Evolutionary conservation across 1,284 basidiomycete species (phyloP).

Genomic region (Fomitopsis betulina): DNA sequence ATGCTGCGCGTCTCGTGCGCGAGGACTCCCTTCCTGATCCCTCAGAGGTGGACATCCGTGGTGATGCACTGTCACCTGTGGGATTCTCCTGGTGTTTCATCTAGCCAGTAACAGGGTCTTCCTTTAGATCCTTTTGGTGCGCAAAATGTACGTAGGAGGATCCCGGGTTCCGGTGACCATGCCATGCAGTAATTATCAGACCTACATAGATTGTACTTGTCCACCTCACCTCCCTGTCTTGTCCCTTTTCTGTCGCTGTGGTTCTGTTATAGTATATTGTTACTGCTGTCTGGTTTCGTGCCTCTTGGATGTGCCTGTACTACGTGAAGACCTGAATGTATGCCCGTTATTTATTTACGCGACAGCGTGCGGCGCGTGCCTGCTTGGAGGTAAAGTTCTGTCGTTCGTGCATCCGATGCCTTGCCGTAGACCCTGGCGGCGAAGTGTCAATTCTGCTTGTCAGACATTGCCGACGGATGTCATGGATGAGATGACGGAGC

Average conservation of each 20-base stretch:
- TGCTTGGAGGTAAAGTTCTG: neutral
- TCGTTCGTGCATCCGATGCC: neutral
- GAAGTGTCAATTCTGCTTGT: neutral
- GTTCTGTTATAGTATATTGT: neutral
- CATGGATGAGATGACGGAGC: neutral
- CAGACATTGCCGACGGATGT: too few relatives aligned
- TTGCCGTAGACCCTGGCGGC: neutral
- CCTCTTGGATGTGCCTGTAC: neutral
- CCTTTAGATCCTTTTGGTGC: constrained; percentile 2
- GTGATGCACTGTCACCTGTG: neutral
- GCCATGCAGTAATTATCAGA: neutral
- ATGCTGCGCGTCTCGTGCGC: neutral
- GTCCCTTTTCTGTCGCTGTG: neutral
- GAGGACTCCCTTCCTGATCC: neutral
- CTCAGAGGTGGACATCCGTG: neutral
- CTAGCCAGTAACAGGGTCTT: constrained; percentile 8
- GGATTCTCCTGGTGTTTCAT: constrained; percentile 4
- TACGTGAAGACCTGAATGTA: neutral
- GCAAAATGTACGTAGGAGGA: constrained; percentile 3
- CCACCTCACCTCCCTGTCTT: neutral
- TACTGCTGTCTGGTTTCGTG: neutral
- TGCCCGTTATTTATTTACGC: neutral
- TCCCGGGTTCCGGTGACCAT: neutral
- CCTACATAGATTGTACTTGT: neutral
- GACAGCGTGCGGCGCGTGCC: neutral